Base-by-base conservation (phyloP, 805 yeast genomes). In the Saturnispora halmiae region DNA sequence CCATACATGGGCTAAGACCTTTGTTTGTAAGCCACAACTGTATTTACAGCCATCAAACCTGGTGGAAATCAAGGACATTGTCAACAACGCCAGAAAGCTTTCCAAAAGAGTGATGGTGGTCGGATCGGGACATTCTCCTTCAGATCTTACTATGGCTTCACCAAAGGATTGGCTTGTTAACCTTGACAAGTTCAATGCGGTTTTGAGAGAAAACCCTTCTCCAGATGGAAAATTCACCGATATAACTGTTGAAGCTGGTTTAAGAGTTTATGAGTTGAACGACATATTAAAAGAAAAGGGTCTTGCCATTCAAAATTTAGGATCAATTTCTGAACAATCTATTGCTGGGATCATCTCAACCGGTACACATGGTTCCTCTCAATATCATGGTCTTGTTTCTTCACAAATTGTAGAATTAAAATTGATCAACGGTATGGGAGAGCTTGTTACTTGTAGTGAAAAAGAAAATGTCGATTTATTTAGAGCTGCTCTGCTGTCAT, bases 121-220 rank as follows among this genome's bases (percentile, higher is more conserved):
- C 7, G 98, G 98, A 0, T 77, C 95, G 0, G 96, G 95, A 25
- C 97, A 92, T 58, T 87, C 96, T 6, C 98, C 98, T 0, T 82
- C 94, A 32, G 88, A 79, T 54, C 63, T 92, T 63, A 85, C 95
- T 40, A 79, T 87, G 81, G 82, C 95, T 4, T 32, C 50, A 1
- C 43, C 44, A n/a, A 63, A 67, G 25, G 92, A 83, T 43, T 88
- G 96, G 95, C 63, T 92, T 15, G 73, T 94, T 47, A 88, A 84
- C 56, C 68, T 90, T 53, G 97, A 90, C 60, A 75, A 75, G 43
- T 72, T 82, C 57, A 73, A 76, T 56, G 53, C 59, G n/a, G 75
- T 86, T 15, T 42, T 56, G 11, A 50, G 54, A 18, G 58, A 73
- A 36, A 58, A 67, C 29, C 71, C 69, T 29, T 67, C 74, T 41